Conservation (phyloP, 176 grass and related monocot genomes). For the Carex parvula region DNA sequence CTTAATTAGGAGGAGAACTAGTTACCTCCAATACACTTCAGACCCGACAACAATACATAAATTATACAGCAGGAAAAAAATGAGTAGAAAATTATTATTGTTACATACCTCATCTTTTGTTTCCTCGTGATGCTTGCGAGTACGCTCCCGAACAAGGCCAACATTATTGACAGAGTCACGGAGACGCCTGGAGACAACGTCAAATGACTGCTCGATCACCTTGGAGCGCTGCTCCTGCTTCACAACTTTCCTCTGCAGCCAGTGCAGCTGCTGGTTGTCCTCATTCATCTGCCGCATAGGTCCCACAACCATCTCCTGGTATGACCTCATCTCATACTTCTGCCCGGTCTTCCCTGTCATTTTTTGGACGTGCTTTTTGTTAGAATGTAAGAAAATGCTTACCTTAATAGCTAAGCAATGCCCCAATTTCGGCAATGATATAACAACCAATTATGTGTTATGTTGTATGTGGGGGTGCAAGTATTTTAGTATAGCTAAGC, state of each 20-base stretch:
- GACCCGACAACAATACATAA: neutral
- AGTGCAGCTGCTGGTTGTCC: conserved; percentile 72
- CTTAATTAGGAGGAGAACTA: neutral
- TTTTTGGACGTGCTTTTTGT: neutral
- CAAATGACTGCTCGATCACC: conserved; percentile 53
- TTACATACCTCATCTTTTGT: conserved; percentile 64
- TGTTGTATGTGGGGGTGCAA: neutral
- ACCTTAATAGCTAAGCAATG: conserved; percentile 7
- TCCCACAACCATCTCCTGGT: conserved; percentile 83
- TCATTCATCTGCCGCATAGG: conserved; percentile 84
- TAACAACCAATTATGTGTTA: neutral
- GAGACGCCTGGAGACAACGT: conserved; percentile 40
- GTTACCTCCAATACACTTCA: neutral
- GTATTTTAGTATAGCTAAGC: too few species aligned
- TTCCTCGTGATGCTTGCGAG: conserved; percentile 57
- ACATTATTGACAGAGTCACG: conserved; percentile 49
- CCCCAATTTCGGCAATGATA: neutral
- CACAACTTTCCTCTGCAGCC: conserved; percentile 55
- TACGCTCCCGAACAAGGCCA: conserved; percentile 42
- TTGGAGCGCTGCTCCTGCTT: conserved; percentile 51
- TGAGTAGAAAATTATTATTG: neutral
- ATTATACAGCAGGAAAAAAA: neutral
- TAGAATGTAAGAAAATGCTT: conserved; percentile 7
- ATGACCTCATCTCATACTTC: conserved; percentile 77
- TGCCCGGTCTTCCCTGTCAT: conserved; percentile 57